phyloP scores from a whole-genome alignment of 331 rosid genomes.

The Pyracantha coccinea region DNA sequence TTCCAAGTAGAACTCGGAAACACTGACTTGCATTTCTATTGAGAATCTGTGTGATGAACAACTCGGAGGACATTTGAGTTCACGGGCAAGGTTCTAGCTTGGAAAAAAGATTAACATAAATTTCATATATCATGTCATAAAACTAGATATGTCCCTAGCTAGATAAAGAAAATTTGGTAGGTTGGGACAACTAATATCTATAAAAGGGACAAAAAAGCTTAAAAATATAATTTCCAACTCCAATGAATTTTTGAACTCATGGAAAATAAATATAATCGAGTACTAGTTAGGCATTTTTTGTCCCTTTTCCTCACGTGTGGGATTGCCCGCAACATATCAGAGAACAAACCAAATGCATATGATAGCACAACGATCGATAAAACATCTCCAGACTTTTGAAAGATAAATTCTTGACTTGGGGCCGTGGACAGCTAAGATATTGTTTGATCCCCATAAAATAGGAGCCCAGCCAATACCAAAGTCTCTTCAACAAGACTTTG shows the following conservation, averaged over 20 bases:
- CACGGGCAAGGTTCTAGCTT: not conserved
- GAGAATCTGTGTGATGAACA: not conserved
- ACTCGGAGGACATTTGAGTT: not conserved
- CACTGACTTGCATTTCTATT: not conserved
- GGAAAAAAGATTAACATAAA: not conserved
- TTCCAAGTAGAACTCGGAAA: too few relatives aligned
- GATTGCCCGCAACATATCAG: constrained; percentile 30
- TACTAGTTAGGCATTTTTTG: constrained; percentile 16
- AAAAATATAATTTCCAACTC: not conserved
- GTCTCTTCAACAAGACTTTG: not conserved
- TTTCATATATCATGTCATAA: not conserved
- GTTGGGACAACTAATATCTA: not conserved
- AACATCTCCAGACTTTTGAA: not conserved
- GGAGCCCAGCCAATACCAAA: constrained; percentile 11
- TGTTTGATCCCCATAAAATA: constrained; percentile 24
- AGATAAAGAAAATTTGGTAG: not conserved
- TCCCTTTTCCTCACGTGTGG: constrained; percentile 74
- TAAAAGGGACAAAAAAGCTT: not conserved
- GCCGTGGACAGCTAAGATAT: constrained; percentile 23
- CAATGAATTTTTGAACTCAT: not conserved
- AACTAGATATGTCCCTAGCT: not conserved
- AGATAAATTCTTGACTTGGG: constrained; percentile 6
- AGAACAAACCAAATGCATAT: constrained; percentile 27
- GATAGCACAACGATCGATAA: not conserved
- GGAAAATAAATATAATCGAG: not conserved